Conservation (phyloP, 2,329 filamentous ascomycete species). For the Colletotrichum orchidophilum region DNA sequence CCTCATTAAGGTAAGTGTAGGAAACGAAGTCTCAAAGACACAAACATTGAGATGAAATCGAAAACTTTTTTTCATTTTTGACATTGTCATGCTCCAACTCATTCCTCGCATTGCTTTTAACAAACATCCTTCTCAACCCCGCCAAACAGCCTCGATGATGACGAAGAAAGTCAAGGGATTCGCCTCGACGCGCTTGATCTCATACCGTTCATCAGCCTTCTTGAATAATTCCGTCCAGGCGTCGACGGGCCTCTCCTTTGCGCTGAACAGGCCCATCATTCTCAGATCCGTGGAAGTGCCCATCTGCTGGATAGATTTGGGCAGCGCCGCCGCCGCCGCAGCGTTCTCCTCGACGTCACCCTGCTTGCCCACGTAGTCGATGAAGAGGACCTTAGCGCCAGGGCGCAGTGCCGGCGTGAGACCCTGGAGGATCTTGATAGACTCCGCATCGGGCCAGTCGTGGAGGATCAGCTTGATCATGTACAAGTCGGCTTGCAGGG, state of each 20-base stretch:
- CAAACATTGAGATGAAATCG: neutral
- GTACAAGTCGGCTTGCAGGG: slow-evolving; percentile 56
- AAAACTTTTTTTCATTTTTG: neutral
- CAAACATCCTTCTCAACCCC: slow-evolving; percentile 32
- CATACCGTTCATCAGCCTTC: slow-evolving; percentile 56
- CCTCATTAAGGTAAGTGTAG: neutral
- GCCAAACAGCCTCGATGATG: slow-evolving; percentile 49
- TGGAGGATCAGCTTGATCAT: slow-evolving; percentile 64
- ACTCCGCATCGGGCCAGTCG: slow-evolving; percentile 61
- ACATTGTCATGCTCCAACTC: neutral
- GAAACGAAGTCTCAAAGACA: neutral
- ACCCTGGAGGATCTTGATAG: slow-evolving; percentile 49
- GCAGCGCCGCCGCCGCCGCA: slow-evolving; percentile 38
- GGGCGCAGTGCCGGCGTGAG: slow-evolving; percentile 55
- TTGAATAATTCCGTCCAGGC: slow-evolving; percentile 56
- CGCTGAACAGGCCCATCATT: slow-evolving; percentile 61
- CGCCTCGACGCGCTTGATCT: slow-evolving; percentile 47
- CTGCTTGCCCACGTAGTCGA: slow-evolving; percentile 50
- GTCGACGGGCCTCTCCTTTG: slow-evolving; percentile 55
- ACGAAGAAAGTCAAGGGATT: slow-evolving; percentile 49
- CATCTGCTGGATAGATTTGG: slow-evolving; percentile 49
- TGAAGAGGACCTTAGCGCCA: slow-evolving; percentile 49
- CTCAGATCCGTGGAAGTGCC: slow-evolving; percentile 56
- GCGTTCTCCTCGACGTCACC: slow-evolving; percentile 36
- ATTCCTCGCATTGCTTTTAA: neutral